These are phyloP conservation scores for Hypsizygus ulmarius DNA, from an alignment of 1,284 basidiomycete species.

Conservation along the genomic window DNA sequence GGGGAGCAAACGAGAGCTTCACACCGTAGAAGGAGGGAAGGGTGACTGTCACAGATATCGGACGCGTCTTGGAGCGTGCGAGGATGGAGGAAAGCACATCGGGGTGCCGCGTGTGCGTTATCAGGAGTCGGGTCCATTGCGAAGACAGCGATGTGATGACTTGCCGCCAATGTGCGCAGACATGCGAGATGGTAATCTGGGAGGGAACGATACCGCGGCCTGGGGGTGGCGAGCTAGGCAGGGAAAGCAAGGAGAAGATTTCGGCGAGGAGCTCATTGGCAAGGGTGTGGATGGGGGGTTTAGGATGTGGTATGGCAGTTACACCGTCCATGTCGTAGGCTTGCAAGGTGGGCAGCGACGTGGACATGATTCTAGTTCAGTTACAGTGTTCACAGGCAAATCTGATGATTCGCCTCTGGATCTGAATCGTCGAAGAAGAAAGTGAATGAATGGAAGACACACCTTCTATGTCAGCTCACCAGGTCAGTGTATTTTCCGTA, in stretches of 20 bases:
- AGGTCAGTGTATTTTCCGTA: too few species aligned
- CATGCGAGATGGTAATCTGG: not conserved
- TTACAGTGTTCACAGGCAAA: too few species aligned
- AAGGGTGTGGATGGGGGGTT: not conserved
- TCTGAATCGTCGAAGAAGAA: too few species aligned
- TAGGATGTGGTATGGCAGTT: slow-evolving; percentile 4
- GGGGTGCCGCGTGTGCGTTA: not conserved
- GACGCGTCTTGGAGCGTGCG: not conserved
- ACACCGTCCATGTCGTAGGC: slow-evolving; percentile 8
- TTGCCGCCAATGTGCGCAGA: not conserved
- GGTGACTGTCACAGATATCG: not conserved
- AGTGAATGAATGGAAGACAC: too few species aligned
- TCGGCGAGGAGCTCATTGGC: not conserved
- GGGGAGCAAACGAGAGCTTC: not conserved
- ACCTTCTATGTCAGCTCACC: too few species aligned
- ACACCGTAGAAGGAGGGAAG: not conserved
- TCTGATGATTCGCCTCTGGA: too few species aligned
- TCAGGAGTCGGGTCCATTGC: not conserved
- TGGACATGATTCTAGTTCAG: too few species aligned
- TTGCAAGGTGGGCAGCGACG: too few species aligned
- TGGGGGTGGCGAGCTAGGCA: not conserved
- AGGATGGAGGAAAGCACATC: not conserved
- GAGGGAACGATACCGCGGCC: not conserved
- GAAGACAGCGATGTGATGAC: not conserved
- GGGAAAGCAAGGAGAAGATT: not conserved